Evolutionary conservation across 768 basidiomycete species (phyloP), one percentile per base, ranked within the genome.

Genomic region (Rhodotorula graminis): DNA sequence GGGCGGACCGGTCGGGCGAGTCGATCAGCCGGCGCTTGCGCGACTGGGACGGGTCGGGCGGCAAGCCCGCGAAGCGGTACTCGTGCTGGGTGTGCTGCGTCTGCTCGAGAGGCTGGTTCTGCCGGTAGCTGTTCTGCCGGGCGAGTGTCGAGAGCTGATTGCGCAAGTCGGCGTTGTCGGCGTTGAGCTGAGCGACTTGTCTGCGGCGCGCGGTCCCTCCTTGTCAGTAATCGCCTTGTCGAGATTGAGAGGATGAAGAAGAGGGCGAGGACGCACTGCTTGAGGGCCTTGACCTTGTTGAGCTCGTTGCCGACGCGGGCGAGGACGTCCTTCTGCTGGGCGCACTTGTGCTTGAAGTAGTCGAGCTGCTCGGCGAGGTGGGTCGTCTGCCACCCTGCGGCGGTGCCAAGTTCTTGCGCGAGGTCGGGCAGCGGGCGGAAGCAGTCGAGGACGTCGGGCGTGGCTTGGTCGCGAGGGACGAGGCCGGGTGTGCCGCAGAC

Each of bases 321-420:
- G 21, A 73, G 57, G 31, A 31, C 23, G 31, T 40, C 40, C 56
- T 67, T 73, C 64, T 73, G 72, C n/a, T 70, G 40, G 2, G 27
- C 25, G 44, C 64, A 69, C 61, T 75, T 75, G 16, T n/a, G 42
- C 44, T 65, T 58, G 40, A 65, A 63, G 33, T 55, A 66, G 29
- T 19, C 25, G 31, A 75, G 50, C 64, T 75, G 74, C 16, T 66
- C 61, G 15, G 55, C 64, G 47, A 75, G 60, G 50, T 59, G 62
- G 1, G 11, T 12, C 11, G 65, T 21, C 57, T 75, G 74, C 58
- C 60, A 71, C 29, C 63, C 46, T 0, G 46, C 25, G 0, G 65
- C 65, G 59, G 56, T 66, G 11, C 46, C 70, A 3, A 64, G 31
- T 4, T 74, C 61, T 5, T 29, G 18, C 0, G 55, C 18, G 4